Evolutionary conservation across 225 moss, liverwort and hornwort species (phyloP).

Genomic region (Polytrichum formosum): DNA sequence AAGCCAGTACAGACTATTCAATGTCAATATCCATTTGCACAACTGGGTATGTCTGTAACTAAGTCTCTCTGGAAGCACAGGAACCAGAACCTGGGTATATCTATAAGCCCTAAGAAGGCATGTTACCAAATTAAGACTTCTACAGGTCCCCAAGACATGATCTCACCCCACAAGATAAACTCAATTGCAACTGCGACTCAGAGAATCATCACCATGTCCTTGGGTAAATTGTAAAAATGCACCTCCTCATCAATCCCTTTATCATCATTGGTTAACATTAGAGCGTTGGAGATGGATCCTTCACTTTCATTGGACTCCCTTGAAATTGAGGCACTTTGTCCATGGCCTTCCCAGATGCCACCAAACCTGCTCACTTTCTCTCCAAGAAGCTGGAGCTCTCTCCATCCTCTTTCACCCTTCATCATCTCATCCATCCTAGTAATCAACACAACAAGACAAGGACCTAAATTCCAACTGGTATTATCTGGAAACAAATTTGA

Average conservation of each 20-base stretch:
- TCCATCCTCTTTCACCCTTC: conserved; percentile 51
- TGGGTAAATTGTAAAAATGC: conserved; percentile 4
- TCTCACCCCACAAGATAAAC: too few species aligned
- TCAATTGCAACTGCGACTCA: too few species aligned
- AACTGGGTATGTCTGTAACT: too few species aligned
- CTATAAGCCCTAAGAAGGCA: too few species aligned
- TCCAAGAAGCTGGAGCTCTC: conserved; percentile 41
- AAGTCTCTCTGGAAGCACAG: too few species aligned
- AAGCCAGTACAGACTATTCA: too few species aligned
- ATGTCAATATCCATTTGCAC: too few species aligned
- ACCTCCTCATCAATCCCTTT: conserved; percentile 41
- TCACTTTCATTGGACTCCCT: conserved; percentile 22
- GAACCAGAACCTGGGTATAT: too few species aligned
- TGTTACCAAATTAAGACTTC: too few species aligned
- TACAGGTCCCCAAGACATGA: too few species aligned
- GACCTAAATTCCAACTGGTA: background rate
- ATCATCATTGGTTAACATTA: conserved; percentile 15
- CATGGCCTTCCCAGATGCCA: background rate
- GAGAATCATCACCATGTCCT: too few species aligned
- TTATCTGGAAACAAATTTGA: too few species aligned
- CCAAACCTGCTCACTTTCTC: conserved; percentile 13
- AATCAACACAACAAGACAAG: background rate
- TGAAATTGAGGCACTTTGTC: conserved; percentile 28
- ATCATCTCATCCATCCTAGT: conserved; percentile 66
- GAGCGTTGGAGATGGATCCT: background rate